Percentiles rank a stretch among this genome's conserved stretches.
These are phyloP conservation scores for Priceomyces melissophilus DNA, from an alignment of 805 yeast genomes.

Conservation along the genomic window DNA sequence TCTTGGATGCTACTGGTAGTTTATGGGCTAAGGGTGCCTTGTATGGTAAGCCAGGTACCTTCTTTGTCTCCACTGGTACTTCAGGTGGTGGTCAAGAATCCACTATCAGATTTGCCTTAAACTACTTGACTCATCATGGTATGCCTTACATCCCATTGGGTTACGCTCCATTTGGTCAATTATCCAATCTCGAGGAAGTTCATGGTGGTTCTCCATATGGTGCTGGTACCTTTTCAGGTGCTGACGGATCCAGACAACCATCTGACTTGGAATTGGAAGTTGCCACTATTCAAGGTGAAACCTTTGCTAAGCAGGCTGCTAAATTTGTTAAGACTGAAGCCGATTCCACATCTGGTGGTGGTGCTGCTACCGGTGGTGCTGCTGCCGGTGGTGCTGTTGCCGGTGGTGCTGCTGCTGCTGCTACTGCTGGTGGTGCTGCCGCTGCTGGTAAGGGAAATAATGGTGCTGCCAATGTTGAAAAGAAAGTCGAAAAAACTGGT, in stretches of 20 bases:
- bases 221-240: slow-evolving; percentile 74
- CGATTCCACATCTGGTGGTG: slow-evolving; percentile 3
- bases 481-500: background rate
- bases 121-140: slow-evolving; percentile 72
- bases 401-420: slow-evolving; percentile 2
- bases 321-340: slow-evolving; percentile 11
- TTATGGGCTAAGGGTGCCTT: slow-evolving; percentile 71
- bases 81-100: slow-evolving; percentile 79
- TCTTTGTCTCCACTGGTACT: slow-evolving; percentile 68
- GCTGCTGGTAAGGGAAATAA: slow-evolving; percentile 1
- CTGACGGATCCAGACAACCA: slow-evolving; percentile 73
- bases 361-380: background rate
- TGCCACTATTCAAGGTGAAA: slow-evolving; percentile 64
- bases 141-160: slow-evolving; percentile 76
- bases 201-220: slow-evolving; percentile 90
- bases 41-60: slow-evolving; percentile 69
- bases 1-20: slow-evolving; percentile 76
- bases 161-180: slow-evolving; percentile 55
- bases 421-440: slow-evolving; percentile 3
- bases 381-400: slow-evolving; percentile 3
- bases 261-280: slow-evolving; percentile 59
- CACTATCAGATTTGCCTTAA: slow-evolving; percentile 57
- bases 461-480: slow-evolving; percentile 7
- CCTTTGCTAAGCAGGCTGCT: slow-evolving; percentile 36
- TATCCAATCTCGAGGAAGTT: slow-evolving; percentile 57